phyloP scores from a whole-genome alignment of 306 rosid species.

The Psophocarpus tetragonolobus region DNA sequence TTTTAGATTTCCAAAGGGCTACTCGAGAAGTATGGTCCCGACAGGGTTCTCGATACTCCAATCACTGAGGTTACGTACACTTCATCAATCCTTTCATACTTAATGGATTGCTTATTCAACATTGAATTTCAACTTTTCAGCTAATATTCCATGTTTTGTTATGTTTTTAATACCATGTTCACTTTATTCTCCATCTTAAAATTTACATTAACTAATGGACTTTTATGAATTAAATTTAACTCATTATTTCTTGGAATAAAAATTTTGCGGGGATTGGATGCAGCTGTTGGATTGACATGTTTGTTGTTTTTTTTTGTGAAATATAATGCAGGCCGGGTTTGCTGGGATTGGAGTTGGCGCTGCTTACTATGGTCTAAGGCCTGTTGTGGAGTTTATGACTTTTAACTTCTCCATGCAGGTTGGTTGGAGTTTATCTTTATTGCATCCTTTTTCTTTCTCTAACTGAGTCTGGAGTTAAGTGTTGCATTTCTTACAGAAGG shows the following conservation, averaged over 20 bases:
- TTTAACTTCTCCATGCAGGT: slow-evolving; percentile 99
- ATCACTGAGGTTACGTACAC: slow-evolving; percentile 81
- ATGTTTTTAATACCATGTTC: not conserved
- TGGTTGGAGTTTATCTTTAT: slow-evolving; percentile 32
- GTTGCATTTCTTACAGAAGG: not conserved
- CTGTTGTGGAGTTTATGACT: slow-evolving; percentile 95
- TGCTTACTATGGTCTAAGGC: slow-evolving; percentile 91
- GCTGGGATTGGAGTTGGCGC: slow-evolving; percentile 99
- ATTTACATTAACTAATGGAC: not conserved
- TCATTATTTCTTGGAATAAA: not conserved
- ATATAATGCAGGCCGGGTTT: slow-evolving; percentile 88
- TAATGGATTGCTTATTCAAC: slow-evolving; percentile 5
- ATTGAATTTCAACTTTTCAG: not conserved
- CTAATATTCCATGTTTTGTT: slow-evolving; percentile 2
- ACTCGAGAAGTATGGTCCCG: slow-evolving; percentile 96
- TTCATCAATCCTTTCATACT: not conserved
- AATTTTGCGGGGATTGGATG: not conserved
- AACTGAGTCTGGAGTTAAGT: not conserved
- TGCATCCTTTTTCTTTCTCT: slow-evolving; percentile 11
- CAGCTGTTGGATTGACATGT: slow-evolving; percentile 18
- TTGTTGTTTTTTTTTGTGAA: slow-evolving; percentile 37
- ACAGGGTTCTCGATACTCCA: slow-evolving; percentile 97
- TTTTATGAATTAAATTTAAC: slow-evolving; percentile 1
- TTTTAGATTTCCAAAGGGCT: slow-evolving; percentile 86
- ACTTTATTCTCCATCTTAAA: slow-evolving; percentile 1